phyloP scores from a whole-genome alignment of 768 basidiomycete genomes.

The Agrocybe chaxingu region DNA sequence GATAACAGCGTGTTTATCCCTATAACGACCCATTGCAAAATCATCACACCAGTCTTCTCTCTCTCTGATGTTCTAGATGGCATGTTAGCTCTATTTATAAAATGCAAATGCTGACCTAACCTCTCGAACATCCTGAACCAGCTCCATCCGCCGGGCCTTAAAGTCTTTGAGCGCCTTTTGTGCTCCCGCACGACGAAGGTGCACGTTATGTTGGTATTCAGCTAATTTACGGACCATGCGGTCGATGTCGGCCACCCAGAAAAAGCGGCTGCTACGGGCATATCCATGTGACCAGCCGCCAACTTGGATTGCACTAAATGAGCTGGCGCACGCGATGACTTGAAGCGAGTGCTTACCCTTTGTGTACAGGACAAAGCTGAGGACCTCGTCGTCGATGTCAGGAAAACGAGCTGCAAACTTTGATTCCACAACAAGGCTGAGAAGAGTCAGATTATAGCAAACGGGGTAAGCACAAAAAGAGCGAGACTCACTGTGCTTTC shows the following conservation, averaged over 20 bases:
- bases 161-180: slow-evolving; percentile 23
- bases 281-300: slow-evolving; percentile 26
- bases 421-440: slow-evolving; percentile 24
- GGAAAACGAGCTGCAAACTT: slow-evolving; percentile 24
- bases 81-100: background rate
- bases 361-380: slow-evolving; percentile 28
- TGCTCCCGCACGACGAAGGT: slow-evolving; percentile 19
- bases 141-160: slow-evolving; percentile 10
- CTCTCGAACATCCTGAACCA: slow-evolving; percentile 12
- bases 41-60: too few relatives aligned
- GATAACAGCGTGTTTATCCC: too few relatives aligned
- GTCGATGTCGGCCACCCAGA: slow-evolving; percentile 29
- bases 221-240: slow-evolving; percentile 16
- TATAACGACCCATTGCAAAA: too few relatives aligned
- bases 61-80: background rate
- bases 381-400: slow-evolving; percentile 18
- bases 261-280: slow-evolving; percentile 24
- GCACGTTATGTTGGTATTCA: slow-evolving; percentile 13
- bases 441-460: background rate
- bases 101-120: slow-evolving; percentile 3
- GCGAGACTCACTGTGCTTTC: slow-evolving; percentile 19
- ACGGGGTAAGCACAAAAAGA: background rate
- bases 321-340: background rate
- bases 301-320: slow-evolving; percentile 16
- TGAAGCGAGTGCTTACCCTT: slow-evolving; percentile 18